Evolutionary conservation across 495 filamentous ascomycete species (phyloP).

Genomic region (Podospora comata): DNA sequence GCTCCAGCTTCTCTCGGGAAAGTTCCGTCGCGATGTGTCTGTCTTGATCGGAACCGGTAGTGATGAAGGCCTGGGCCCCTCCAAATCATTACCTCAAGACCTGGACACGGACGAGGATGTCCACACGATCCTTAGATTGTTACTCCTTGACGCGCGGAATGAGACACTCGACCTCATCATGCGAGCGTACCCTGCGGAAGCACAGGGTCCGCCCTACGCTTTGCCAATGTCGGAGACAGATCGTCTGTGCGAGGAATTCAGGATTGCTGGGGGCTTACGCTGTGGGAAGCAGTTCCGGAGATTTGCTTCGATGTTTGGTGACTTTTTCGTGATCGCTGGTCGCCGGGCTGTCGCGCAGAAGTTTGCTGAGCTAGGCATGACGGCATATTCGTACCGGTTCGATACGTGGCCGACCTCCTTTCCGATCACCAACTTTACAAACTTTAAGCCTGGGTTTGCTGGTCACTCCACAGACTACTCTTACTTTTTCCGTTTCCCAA

Average conservation of each 20-base stretch:
- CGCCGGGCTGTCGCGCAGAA: slow-evolving; percentile 9
- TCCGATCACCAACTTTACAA: not conserved
- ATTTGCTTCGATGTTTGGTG: slow-evolving; percentile 12
- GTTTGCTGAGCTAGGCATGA: slow-evolving; percentile 14
- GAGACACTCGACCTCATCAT: slow-evolving; percentile 7
- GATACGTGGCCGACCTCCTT: slow-evolving; percentile 15
- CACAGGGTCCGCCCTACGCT: slow-evolving; percentile 7
- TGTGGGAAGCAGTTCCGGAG: slow-evolving; percentile 12
- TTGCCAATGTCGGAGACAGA: not conserved
- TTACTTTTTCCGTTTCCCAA: slow-evolving; percentile 11
- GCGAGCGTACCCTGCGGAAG: slow-evolving; percentile 9
- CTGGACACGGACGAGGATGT: slow-evolving; percentile 6
- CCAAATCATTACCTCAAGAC: not conserved
- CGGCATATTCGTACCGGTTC: slow-evolving; percentile 11
- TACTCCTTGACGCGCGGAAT: slow-evolving; percentile 4
- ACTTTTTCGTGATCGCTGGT: slow-evolving; percentile 7
- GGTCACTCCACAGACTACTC: slow-evolving; percentile 13
- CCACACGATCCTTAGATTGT: not conserved
- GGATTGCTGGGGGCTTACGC: not conserved
- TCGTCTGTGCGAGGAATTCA: slow-evolving; percentile 8
- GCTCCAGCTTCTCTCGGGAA: not conserved
- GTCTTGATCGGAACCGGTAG: slow-evolving; percentile 4
- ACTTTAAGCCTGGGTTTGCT: slow-evolving; percentile 13
- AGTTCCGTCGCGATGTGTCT: slow-evolving; percentile 8
- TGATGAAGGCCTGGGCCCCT: slow-evolving; percentile 9